phyloP scores from a whole-genome alignment of 2,329 filamentous ascomycete species.

The Albophoma yamanashiensis region DNA sequence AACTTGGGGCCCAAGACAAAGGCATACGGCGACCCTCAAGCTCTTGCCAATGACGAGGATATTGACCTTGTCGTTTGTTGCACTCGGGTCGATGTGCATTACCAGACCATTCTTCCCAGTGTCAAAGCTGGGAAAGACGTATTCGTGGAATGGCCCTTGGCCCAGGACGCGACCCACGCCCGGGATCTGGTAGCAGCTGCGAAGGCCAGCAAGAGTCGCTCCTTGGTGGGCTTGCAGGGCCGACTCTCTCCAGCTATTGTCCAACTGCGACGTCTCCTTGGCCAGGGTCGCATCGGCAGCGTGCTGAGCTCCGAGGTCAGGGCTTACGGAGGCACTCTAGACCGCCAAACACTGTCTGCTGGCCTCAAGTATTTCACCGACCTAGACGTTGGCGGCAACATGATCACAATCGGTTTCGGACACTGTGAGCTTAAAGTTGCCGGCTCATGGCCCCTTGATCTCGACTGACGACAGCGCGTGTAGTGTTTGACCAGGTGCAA shows the following conservation, averaged over 20 bases:
- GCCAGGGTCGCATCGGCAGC: slow-evolving; percentile 35
- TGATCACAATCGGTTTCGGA: slow-evolving; percentile 28
- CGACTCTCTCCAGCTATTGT: slow-evolving; percentile 29
- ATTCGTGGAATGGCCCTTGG: slow-evolving; percentile 50
- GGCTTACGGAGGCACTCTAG: slow-evolving; percentile 23
- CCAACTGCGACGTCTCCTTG: slow-evolving; percentile 33
- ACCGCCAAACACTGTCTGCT: slow-evolving; percentile 18
- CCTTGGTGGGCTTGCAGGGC: slow-evolving; percentile 39
- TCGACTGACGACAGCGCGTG: neutral
- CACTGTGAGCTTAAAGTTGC: slow-evolving; percentile 23
- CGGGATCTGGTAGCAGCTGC: slow-evolving; percentile 28
- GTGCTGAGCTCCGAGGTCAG: slow-evolving; percentile 39
- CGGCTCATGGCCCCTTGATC: neutral
- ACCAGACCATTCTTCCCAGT: slow-evolving; percentile 30
- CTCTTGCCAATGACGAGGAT: slow-evolving; percentile 34
- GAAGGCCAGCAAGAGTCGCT: slow-evolving; percentile 17
- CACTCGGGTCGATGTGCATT: slow-evolving; percentile 44
- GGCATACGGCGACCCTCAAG: slow-evolving; percentile 38
- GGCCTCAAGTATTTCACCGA: slow-evolving; percentile 37
- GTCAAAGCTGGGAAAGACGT: slow-evolving; percentile 40
- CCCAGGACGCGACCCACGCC: slow-evolving; percentile 28
- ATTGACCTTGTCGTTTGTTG: slow-evolving; percentile 45
- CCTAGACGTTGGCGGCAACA: slow-evolving; percentile 33
- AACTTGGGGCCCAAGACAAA: slow-evolving; percentile 27
- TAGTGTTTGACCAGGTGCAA: slow-evolving; percentile 35